These are phyloP conservation scores for Erysimum cheiranthoides DNA, from an alignment of 345 rosid genomes.

Conservation along the genomic window DNA sequence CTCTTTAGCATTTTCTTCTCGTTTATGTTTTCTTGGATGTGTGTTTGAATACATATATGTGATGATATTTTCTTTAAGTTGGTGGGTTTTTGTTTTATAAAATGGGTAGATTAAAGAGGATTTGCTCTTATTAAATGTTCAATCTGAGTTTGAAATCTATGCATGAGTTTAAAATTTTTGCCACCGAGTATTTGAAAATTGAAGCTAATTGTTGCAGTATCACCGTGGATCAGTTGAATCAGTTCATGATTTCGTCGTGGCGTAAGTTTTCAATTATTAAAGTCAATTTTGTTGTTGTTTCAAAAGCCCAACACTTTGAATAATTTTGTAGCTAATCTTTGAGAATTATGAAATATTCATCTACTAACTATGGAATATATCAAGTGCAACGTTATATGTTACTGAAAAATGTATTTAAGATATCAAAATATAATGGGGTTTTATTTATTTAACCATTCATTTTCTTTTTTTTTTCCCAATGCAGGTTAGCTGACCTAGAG, in stretches of 20 bases:
- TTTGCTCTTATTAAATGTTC: neutral
- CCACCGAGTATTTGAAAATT: neutral
- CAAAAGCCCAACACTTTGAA: neutral
- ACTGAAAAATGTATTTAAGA: neutral
- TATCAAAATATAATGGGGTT: neutral
- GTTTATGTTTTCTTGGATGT: neutral
- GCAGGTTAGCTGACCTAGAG: constrained; percentile 14
- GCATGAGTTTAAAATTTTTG: constrained; percentile 11
- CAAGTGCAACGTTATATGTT: neutral
- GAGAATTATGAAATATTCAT: neutral
- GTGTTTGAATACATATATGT: constrained; percentile 6
- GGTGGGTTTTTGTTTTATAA: neutral
- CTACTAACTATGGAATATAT: neutral
- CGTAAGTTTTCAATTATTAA: neutral
- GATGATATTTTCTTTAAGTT: neutral
- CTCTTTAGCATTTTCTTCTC: neutral
- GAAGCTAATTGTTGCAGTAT: constrained; percentile 1
- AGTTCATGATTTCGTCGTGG: neutral
- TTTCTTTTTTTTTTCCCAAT: neutral
- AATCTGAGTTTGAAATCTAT: constrained; percentile 8
- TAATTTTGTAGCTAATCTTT: neutral
- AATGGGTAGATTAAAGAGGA: neutral
- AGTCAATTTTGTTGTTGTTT: neutral
- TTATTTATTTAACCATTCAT: constrained; percentile 28
- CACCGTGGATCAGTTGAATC: neutral